Percentiles rank a stretch among this genome's conserved stretches.
Conservation (phyloP, 768 basidiomycete species). For the Rhodotorula kratochvilovae region DNA sequence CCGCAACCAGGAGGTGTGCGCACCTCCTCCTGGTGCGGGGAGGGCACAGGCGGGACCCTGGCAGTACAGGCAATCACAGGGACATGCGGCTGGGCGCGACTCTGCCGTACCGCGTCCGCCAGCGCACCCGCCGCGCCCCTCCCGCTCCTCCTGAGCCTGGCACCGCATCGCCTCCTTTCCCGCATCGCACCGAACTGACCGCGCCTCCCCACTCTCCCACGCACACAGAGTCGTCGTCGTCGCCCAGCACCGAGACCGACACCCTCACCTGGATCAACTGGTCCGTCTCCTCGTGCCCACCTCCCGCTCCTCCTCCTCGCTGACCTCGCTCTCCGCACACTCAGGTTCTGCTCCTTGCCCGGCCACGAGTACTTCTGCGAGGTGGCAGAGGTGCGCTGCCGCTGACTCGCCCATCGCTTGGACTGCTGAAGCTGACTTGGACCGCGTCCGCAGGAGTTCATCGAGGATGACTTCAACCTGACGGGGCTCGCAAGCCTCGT, state of each 20-base stretch:
- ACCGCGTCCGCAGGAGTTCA: conserved; percentile 62
- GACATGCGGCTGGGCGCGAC: too few relatives aligned
- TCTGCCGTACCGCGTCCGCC: too few relatives aligned
- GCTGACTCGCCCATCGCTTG: background rate
- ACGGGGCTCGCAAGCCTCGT: conserved; percentile 93
- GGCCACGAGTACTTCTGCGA: conserved; percentile 45
- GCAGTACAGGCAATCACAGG: too few relatives aligned
- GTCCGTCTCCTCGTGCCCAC: background rate
- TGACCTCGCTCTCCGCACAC: background rate
- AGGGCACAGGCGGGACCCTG: too few relatives aligned
- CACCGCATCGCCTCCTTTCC: too few relatives aligned
- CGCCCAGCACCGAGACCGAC: conserved; percentile 37
- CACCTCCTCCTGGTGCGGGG: too few relatives aligned
- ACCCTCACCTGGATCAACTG: conserved; percentile 71
- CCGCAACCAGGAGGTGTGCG: too few relatives aligned
- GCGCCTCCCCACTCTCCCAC: too few relatives aligned
- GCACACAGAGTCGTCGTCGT: conserved; percentile 33
- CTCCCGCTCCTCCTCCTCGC: background rate
- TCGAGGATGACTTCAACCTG: conserved; percentile 98
- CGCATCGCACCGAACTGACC: too few relatives aligned
- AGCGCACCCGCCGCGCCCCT: too few relatives aligned
- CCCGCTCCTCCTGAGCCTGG: too few relatives aligned
- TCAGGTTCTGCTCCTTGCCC: conserved; percentile 82
- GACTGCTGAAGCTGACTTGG: too few relatives aligned
- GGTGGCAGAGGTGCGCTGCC: conserved; percentile 35